Base-by-base conservation (phyloP, 495 filamentous ascomycete genomes). In the Trypethelium eluteriae region DNA sequence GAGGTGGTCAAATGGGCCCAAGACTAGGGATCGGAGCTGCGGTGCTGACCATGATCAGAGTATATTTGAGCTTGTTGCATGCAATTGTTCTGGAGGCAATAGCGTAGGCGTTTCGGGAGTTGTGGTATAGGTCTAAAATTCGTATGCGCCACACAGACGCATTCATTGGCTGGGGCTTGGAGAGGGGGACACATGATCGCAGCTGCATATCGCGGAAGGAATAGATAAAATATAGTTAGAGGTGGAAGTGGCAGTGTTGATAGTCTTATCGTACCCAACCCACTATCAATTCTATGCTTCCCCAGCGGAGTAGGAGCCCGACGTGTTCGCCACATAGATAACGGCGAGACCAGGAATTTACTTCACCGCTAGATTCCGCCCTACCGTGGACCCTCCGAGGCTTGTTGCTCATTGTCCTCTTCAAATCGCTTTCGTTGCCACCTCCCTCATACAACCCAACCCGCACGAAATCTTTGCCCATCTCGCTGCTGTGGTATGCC, bases 1-100 rank as follows among this genome's bases (percentile, higher is more conserved):
- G 92, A 98, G 78, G 90, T 93, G 3, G 86, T 98, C 18, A 91
- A 96, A 76, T 97, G 94, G 94, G 89, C 92, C 7, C 53, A 59
- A 36, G 18, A 59, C 32, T 59, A 36, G 32, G 5, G 1, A 11
- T 35, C 32, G 18, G 36, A 36, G 32, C 53, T 10, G 36, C 18
- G 7, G 14, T 10, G 36, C 32, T 11, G 25, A 59, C 7, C 7
- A 4, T 5, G 7, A 18, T 59, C 10, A 7, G 3, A 36, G 10
- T 3, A 59, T 3, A 3, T 59, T 3, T 5, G 18, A 53, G 16
- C 5, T 5, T 14, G 18, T 11, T 16, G 16, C 49, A 53, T 53
- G 16, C 5, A 5, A 5, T 7, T 46, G 49, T 2, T 25, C 18
- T 53, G 18, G 2, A 53, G 14, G 53, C 53, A 59, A 5, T 7